phyloP scores from a whole-genome alignment of 2,329 filamentous ascomycete genomes.

The Hypoxylon rubiginosum region DNA sequence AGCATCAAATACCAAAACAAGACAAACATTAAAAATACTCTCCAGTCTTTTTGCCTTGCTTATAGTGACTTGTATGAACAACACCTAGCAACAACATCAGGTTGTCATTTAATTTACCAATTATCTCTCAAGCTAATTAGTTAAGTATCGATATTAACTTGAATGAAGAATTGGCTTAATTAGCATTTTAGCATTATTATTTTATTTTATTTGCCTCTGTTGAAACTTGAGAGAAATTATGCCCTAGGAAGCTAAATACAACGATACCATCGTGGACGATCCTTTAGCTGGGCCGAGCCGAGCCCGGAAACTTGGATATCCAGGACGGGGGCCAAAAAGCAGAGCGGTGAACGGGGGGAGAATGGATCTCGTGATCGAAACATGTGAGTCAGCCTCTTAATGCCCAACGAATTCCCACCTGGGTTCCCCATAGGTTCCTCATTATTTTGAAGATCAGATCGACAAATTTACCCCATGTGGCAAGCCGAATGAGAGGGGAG shows the following conservation, averaged over 20 bases:
- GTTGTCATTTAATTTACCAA: background rate
- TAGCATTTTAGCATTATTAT: constrained; percentile 5
- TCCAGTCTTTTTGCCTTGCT: background rate
- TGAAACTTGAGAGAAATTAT: constrained; percentile 4
- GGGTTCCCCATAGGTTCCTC: background rate
- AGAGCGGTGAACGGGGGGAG: constrained; percentile 20
- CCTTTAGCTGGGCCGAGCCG: background rate
- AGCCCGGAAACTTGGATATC: constrained; percentile 18
- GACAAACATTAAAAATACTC: constrained; percentile 29
- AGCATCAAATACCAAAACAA: constrained; percentile 36
- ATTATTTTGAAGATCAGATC: constrained; percentile 21
- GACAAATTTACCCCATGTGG: constrained; percentile 28
- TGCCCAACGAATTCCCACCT: constrained; percentile 22
- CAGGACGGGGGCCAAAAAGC: constrained; percentile 16
- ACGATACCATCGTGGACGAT: background rate
- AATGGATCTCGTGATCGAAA: constrained; percentile 32
- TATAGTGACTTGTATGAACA: constrained; percentile 15
- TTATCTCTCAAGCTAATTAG: constrained; percentile 18
- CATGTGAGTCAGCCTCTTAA: constrained; percentile 33
- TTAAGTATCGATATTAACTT: constrained; percentile 14
- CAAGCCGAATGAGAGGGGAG: constrained; percentile 20
- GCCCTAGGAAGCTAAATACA: background rate
- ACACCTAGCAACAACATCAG: background rate
- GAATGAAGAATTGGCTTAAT: constrained; percentile 22
- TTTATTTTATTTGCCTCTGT: background rate